Conservation (phyloP, 169 alveolate genomes). For the Cryptosporidium tyzzeri region DNA sequence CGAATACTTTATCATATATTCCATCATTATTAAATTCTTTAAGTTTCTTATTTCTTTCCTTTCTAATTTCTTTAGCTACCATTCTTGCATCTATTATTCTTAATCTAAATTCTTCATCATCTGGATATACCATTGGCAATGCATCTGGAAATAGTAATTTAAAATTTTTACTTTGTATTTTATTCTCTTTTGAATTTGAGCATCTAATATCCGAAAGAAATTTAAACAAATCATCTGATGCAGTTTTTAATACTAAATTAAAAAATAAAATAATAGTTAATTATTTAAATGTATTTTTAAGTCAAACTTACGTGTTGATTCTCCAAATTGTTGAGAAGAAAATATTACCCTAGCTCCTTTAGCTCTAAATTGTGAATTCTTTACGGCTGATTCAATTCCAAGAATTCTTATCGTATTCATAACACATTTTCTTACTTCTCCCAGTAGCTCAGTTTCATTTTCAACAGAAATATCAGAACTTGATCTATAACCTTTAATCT, state of each 20-base stretch:
- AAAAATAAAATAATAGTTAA: not conserved
- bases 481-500: slow-evolving; percentile 49
- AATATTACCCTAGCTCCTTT: slow-evolving; percentile 72
- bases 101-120: slow-evolving; percentile 74
- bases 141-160: slow-evolving; percentile 67
- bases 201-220: slow-evolving; percentile 42
- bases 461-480: slow-evolving; percentile 63
- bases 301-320: slow-evolving; percentile 65
- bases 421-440: slow-evolving; percentile 53
- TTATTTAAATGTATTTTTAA: not conserved
- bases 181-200: slow-evolving; percentile 39
- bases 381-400: slow-evolving; percentile 60
- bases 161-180: slow-evolving; percentile 7
- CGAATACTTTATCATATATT: slow-evolving; percentile 60
- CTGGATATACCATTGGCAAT: slow-evolving; percentile 72
- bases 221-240: slow-evolving; percentile 57
- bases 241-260: slow-evolving; percentile 49
- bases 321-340: slow-evolving; percentile 66
- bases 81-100: slow-evolving; percentile 71
- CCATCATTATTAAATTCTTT: slow-evolving; percentile 37
- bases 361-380: slow-evolving; percentile 68
- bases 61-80: slow-evolving; percentile 63
- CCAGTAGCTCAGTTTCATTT: slow-evolving; percentile 46
- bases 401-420: slow-evolving; percentile 46
- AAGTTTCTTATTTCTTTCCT: slow-evolving; percentile 31